Base-by-base conservation (phyloP, 495 filamentous ascomycete genomes). In the Penicillium parvum region DNA sequence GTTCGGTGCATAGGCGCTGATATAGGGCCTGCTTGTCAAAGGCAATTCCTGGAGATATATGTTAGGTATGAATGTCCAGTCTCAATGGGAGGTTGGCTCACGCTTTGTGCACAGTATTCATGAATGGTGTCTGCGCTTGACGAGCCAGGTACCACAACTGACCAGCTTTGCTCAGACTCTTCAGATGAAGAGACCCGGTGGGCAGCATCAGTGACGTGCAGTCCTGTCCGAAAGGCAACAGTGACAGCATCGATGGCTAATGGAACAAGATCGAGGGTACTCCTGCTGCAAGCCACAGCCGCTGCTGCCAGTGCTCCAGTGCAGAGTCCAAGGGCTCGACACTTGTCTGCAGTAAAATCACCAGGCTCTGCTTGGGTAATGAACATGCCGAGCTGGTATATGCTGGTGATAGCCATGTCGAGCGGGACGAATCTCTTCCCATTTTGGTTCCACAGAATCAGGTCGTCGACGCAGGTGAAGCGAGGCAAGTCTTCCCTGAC, bases 1-100 rank as follows among this genome's bases (percentile, higher is more conserved):
- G 58, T 72, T 82, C 12, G 76, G 61, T 29, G 78, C 80, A 33
- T 82, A 71, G 10, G 85, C 84, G 55, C 83, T 88, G 33, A 90
- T 68, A 55, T 88, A 92, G 0, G 78, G 77, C 26, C 74, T 15
- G 73, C 47, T 64, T 77, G n/a, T 79, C 74, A 27, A 63, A 61
- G 5, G 82, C 6, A 34, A 5, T 15, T 5, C 6, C 10, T 34
- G 70, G 18, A 81, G 76, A 32, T 68, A 67, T 73, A 25, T 84
- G 37, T 0, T 7, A 10, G 70, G 54, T 22, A 19, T 17, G 8
- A 25, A 11, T 23, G 10, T 33, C 16, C 4, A 1, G 38, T 76
- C 59, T 39, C 62, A 28, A 27, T 67, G 67, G 11, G 73, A 62
- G 19, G 81, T 63, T 46, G 78, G 71, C 46, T 0, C 73, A 73